Evolutionary conservation across 2,329 filamentous ascomycete species (phyloP).

Genomic region (Neopestalotiopsis rosae): DNA sequence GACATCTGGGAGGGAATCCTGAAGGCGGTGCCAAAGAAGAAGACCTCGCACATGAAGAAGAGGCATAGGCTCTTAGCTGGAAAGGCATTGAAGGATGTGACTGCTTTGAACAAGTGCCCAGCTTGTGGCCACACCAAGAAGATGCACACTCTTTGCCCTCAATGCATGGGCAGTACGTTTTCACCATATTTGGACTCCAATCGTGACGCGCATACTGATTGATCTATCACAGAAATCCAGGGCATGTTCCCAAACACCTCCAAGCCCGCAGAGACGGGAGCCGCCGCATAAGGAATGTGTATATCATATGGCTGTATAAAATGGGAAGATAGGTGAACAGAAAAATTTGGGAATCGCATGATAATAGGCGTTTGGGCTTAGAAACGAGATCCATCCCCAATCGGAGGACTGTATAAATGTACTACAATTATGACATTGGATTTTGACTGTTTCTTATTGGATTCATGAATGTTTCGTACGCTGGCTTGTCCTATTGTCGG

Average conservation of each 20-base stretch:
- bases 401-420: constrained; percentile 17
- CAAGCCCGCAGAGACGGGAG: constrained; percentile 14
- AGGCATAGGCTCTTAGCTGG: constrained; percentile 92
- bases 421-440: constrained; percentile 5
- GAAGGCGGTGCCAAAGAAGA: constrained; percentile 96
- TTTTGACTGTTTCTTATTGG: background rate
- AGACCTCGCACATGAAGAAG: constrained; percentile 96
- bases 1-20: constrained; percentile 94
- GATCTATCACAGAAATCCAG: constrained; percentile 46
- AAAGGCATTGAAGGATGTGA: constrained; percentile 92
- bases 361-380: constrained; percentile 29
- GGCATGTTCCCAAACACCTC: constrained; percentile 47
- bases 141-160: constrained; percentile 85
- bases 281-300: constrained; percentile 8
- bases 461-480: background rate
- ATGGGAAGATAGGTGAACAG: background rate
- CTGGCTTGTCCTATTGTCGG: background rate
- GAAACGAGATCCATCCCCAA: constrained; percentile 7
- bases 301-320: background rate
- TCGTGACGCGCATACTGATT: constrained; percentile 25
- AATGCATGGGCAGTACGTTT: constrained; percentile 80
- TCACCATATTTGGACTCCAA: constrained; percentile 15
- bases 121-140: constrained; percentile 88
- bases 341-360: constrained; percentile 14
- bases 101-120: constrained; percentile 84